These are phyloP conservation scores for Zygnema cylindricum DNA, from an alignment of 139 green algal species.

Conservation along the genomic window DNA sequence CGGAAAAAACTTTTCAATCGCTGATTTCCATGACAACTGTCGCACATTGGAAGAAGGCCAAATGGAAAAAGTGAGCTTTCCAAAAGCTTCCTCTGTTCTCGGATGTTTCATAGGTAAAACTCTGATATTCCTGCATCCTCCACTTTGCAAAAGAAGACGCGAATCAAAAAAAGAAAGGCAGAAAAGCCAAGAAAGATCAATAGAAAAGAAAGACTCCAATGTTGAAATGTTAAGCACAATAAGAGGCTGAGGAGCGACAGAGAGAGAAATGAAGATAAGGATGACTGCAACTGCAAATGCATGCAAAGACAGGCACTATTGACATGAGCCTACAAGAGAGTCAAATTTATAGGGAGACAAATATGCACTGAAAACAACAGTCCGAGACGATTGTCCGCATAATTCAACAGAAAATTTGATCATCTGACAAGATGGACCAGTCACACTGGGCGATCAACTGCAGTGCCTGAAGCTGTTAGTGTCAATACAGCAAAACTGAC, in stretches of 20 bases:
- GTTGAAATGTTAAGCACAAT: neutral
- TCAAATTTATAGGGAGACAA: too few species aligned
- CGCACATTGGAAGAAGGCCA: neutral
- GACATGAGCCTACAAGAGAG: too few species aligned
- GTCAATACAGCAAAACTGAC: too few species aligned
- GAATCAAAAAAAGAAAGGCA: neutral
- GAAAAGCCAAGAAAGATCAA: neutral
- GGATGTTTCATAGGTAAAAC: neutral
- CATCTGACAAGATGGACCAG: too few species aligned
- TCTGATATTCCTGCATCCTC: neutral
- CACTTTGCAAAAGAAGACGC: neutral
- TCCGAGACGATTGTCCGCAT: too few species aligned
- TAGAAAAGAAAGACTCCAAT: neutral
- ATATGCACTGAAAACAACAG: too few species aligned
- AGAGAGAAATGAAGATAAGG: neutral
- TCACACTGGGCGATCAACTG: too few species aligned
- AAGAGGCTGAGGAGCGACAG: neutral
- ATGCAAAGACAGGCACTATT: too few species aligned
- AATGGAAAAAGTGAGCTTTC: neutral
- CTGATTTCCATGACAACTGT: neutral
- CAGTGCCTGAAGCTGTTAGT: too few species aligned
- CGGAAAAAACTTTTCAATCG: conserved; percentile 40
- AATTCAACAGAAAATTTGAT: too few species aligned
- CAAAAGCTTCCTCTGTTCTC: neutral
- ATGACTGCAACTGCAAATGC: too few species aligned